Conservation (phyloP, 805 yeast species). For the Kurtzmaniella cleridarum region DNA sequence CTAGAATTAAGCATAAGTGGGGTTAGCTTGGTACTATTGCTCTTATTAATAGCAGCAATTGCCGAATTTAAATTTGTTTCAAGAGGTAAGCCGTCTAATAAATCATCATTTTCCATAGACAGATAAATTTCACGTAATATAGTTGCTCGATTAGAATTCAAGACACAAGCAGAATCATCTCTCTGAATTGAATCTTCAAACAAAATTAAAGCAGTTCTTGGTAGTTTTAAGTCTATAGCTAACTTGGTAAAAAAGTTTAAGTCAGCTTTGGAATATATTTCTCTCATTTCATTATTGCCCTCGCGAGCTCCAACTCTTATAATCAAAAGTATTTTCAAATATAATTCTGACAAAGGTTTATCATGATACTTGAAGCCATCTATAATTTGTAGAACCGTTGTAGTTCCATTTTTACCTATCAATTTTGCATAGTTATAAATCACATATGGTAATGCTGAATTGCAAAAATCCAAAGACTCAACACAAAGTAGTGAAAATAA, state of each 20-base stretch:
- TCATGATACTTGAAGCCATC: not conserved
- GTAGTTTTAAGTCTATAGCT: constrained; percentile 26
- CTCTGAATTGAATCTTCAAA: constrained; percentile 37
- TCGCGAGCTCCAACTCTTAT: constrained; percentile 37
- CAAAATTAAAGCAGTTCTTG: constrained; percentile 42
- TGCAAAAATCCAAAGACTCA: constrained; percentile 11
- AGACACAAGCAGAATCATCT: constrained; percentile 7
- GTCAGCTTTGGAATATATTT: constrained; percentile 26
- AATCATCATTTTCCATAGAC: constrained; percentile 56
- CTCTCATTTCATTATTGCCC: constrained; percentile 18
- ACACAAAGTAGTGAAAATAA: constrained; percentile 26
- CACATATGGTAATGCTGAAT: constrained; percentile 18
- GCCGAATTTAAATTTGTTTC: constrained; percentile 51
- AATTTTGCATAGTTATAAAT: constrained; percentile 17
- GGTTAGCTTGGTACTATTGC: constrained; percentile 32
- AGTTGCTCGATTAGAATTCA: constrained; percentile 4
- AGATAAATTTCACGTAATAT: constrained; percentile 38
- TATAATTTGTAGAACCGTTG: not conserved
- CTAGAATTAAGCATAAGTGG: constrained; percentile 45
- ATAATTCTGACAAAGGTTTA: constrained; percentile 8
- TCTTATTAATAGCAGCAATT: constrained; percentile 31
- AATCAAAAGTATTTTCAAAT: constrained; percentile 19
- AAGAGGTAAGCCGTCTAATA: constrained; percentile 60
- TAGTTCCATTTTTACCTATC: constrained; percentile 10
- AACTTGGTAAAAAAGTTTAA: constrained; percentile 19